Percentiles rank a stretch among this genome's conserved stretches.
phyloP scores from a whole-genome alignment of 306 rosid genomes.

The Vachellia collinsii region DNA sequence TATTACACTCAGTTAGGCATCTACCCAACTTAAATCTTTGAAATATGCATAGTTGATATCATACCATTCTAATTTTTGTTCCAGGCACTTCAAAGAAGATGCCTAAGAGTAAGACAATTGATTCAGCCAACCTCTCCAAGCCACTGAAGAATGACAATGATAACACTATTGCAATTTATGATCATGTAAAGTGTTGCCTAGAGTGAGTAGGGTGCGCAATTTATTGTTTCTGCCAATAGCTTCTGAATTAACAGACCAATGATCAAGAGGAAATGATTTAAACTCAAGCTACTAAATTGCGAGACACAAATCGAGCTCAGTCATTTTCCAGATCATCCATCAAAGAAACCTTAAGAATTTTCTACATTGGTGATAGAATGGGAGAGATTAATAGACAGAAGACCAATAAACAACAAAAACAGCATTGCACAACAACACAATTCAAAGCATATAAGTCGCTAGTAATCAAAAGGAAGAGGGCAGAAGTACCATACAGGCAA shows the following conservation, averaged over 20 bases:
- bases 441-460: background rate
- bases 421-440: background rate
- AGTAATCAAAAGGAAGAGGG: background rate
- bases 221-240: background rate
- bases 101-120: background rate
- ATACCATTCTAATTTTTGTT: too few relatives aligned
- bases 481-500: background rate
- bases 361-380: background rate
- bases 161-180: background rate
- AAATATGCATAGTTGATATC: background rate
- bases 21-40: background rate
- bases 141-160: background rate
- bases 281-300: background rate
- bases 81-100: background rate
- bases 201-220: background rate
- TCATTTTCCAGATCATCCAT: background rate
- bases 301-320: background rate
- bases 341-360: background rate
- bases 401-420: background rate
- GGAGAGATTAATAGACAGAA: background rate
- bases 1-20: background rate
- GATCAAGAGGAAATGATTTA: background rate
- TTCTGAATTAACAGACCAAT: background rate
- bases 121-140: background rate
- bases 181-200: background rate